phyloP scores from a whole-genome alignment of 2,329 filamentous ascomycete species.

The Diaporthe aspalathi region DNA sequence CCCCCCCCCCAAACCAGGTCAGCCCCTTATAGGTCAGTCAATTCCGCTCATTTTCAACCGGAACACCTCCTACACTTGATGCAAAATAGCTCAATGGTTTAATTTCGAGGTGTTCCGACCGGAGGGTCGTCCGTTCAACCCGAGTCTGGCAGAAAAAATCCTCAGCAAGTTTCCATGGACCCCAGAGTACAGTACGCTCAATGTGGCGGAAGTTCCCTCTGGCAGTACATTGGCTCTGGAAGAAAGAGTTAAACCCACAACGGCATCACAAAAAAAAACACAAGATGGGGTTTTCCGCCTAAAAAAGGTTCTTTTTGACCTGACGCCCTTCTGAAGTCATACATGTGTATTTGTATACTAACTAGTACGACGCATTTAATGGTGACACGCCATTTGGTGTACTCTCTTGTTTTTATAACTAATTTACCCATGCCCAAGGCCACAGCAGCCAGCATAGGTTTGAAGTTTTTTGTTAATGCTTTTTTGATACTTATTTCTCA shows the following conservation, averaged over 20 bases:
- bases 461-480: no score
- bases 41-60: not conserved
- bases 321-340: no score
- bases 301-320: not conserved
- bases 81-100: not conserved
- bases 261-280: conserved; percentile 1
- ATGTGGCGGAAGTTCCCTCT: no score
- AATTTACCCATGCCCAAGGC: no score
- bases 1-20: no score
- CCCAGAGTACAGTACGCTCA: no score
- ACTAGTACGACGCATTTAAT: no score
- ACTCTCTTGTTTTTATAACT: no score
- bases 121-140: conserved; percentile 1
- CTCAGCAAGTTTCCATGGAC: not conserved
- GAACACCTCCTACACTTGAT: not conserved
- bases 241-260: not conserved
- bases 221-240: not conserved
- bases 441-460: no score
- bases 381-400: no score
- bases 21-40: not conserved
- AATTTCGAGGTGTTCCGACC: not conserved
- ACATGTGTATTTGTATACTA: no score
- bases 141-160: not conserved
- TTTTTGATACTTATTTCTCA: no score
- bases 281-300: conserved; percentile 3